A percentile compares a stretch with the other conserved stretches of the same genome.
Evolutionary conservation across 805 yeast species (phyloP).

Genomic region (Hanseniaspora mollemarum): DNA sequence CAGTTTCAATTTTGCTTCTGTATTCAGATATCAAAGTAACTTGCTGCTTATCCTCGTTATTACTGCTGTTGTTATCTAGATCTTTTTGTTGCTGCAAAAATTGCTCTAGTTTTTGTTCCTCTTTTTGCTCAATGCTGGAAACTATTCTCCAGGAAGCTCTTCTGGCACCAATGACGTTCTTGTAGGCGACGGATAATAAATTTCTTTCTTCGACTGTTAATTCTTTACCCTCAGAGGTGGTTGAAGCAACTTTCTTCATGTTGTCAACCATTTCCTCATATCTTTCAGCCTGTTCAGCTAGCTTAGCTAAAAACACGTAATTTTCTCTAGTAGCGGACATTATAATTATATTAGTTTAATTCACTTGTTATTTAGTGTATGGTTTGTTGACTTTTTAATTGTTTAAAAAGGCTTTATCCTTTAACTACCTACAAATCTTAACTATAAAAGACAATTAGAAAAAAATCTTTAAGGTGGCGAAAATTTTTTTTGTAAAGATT

Average conservation of each 20-base stretch:
- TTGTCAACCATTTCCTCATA: constrained; percentile 98
- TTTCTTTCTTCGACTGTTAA: constrained; percentile 96
- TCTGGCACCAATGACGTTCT: constrained; percentile 96
- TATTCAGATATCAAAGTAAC: constrained; percentile 82
- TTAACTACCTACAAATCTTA: no score
- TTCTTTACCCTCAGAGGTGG: constrained; percentile 59
- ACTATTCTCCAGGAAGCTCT: constrained; percentile 99
- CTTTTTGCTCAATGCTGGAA: constrained; percentile 94
- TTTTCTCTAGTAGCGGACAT: constrained; percentile 88
- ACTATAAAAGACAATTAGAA: no score
- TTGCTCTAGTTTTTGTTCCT: constrained; percentile 82
- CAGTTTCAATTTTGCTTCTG: constrained; percentile 88
- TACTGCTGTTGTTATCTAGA: constrained; percentile 1
- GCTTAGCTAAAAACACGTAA: constrained; percentile 92
- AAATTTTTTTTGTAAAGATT: not conserved
- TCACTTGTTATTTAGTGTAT: not conserved
- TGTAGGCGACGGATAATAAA: constrained; percentile 91
- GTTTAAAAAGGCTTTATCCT: not conserved
- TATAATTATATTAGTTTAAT: constrained; percentile 18
- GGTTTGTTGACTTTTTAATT: not conserved
- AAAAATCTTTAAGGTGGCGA: not conserved
- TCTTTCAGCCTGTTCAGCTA: constrained; percentile 99
- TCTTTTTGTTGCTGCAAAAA: constrained; percentile 16
- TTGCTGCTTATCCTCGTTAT: constrained; percentile 47
- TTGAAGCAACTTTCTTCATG: constrained; percentile 94